Evolutionary conservation across 2,329 filamentous ascomycete genomes (phyloP).

Genomic region (Aspergillus costaricaensis): DNA sequence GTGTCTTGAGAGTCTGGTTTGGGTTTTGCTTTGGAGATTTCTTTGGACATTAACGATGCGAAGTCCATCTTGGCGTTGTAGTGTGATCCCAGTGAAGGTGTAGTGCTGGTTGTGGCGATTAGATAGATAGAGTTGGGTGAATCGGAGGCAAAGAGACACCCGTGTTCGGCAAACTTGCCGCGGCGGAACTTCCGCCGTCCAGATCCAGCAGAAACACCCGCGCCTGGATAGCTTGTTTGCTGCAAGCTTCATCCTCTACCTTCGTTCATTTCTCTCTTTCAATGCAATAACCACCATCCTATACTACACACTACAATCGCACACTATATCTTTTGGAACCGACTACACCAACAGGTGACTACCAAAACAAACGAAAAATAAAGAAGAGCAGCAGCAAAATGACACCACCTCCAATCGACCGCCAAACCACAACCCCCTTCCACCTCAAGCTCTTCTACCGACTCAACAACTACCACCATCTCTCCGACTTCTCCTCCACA

Average conservation of each 20-base stretch:
- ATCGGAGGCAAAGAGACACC: no score
- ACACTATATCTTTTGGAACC: no score
- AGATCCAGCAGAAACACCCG: no score
- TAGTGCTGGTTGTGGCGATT: neutral
- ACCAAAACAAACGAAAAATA: neutral
- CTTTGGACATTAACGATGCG: conserved; percentile 86
- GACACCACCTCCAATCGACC: conserved; percentile 56
- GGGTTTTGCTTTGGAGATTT: conserved; percentile 79
- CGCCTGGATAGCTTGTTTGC: no score
- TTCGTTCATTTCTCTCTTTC: neutral
- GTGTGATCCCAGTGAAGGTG: conserved; percentile 19
- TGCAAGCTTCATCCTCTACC: neutral
- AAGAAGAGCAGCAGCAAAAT: conserved; percentile 28
- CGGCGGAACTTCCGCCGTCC: no score
- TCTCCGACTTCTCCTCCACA: conserved; percentile 43
- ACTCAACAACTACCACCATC: conserved; percentile 67
- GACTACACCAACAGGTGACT: neutral
- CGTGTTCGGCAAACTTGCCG: no score
- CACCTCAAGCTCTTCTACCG: conserved; percentile 84
- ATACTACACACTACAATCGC: neutral
- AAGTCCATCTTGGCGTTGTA: conserved; percentile 75
- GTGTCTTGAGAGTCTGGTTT: conserved; percentile 20
- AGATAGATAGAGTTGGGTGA: neutral
- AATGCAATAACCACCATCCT: neutral
- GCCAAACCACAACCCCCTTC: conserved; percentile 75